These are phyloP conservation scores for Linaria vulgaris DNA, from an alignment of 257 asterid genomes.

Conservation along the genomic window DNA sequence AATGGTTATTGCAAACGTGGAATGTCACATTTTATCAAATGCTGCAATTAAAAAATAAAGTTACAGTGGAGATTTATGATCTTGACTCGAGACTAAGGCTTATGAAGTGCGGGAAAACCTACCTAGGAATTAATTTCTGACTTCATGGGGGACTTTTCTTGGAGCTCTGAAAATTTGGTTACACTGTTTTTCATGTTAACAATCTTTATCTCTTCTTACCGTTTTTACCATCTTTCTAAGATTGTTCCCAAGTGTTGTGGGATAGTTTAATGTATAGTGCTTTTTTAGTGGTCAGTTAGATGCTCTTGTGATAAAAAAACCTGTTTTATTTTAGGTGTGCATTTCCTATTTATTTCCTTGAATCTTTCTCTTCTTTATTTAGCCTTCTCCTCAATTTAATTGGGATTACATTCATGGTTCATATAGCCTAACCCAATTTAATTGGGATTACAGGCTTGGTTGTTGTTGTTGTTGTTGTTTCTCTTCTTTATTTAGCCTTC, in stretches of 20 bases:
- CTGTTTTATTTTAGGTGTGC: constrained; percentile 14
- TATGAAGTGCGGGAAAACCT: not conserved
- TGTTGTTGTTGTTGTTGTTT: too few relatives aligned
- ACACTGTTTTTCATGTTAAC: not conserved
- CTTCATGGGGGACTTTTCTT: not conserved
- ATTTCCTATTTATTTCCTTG: constrained; percentile 7
- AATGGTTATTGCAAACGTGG: not conserved
- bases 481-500: constrained; percentile 12
- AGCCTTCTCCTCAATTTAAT: too few relatives aligned
- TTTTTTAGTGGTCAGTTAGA: constrained; percentile 10
- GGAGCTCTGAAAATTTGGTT: not conserved
- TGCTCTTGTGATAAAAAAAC: constrained; percentile 19
- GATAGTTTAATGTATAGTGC: constrained; percentile 3
- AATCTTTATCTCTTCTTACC: not conserved
- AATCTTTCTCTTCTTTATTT: constrained; percentile 15
- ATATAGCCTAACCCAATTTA: too few relatives aligned
- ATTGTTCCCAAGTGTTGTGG: not conserved
- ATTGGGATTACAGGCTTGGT: too few relatives aligned
- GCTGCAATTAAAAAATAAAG: not conserved
- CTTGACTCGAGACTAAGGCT: constrained; percentile 3
- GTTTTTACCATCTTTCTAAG: constrained; percentile 12
- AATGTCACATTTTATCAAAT: not conserved
- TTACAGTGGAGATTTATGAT: not conserved
- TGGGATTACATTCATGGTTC: too few relatives aligned
- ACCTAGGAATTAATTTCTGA: not conserved